Evolutionary conservation across 192 early-diverging fungal genomes (phyloP).

Genomic region (Coemansia sp.): DNA sequence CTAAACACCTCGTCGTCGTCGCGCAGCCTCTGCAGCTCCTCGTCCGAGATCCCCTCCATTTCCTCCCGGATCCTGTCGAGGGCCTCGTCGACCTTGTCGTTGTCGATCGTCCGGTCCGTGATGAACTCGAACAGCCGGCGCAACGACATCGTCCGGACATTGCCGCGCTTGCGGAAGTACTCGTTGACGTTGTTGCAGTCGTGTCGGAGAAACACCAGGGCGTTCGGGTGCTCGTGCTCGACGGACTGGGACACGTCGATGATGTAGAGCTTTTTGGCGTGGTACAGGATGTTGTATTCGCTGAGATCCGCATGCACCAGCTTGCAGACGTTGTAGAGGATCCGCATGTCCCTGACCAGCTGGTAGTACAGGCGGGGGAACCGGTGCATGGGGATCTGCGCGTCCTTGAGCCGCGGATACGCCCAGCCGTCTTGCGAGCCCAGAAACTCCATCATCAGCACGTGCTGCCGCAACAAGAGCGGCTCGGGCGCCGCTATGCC

Average conservation of each 20-base stretch:
- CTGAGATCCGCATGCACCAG: conserved; percentile 97
- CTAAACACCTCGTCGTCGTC: conserved; percentile 90
- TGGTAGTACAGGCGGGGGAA: conserved; percentile 80
- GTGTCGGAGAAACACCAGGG: conserved; percentile 93
- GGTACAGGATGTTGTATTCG: conserved; percentile 96
- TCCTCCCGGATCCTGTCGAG: conserved; percentile 62
- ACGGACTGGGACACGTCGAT: conserved; percentile 99
- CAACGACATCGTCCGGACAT: conserved; percentile 69
- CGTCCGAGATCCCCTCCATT: conserved; percentile 40
- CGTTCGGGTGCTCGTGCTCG: conserved; percentile 97
- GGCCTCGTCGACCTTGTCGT: conserved; percentile 64
- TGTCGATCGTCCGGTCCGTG: conserved; percentile 59
- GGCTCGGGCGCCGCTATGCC: conserved; percentile 91
- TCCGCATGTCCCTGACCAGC: conserved; percentile 82
- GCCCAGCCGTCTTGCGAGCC: conserved; percentile 92
- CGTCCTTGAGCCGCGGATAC: conserved; percentile 93
- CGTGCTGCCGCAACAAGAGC: conserved; percentile 83
- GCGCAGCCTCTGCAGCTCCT: conserved; percentile 54
- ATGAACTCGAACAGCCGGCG: conserved; percentile 90
- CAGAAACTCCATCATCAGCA: conserved; percentile 92
- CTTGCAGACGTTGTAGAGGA: conserved; percentile 86
- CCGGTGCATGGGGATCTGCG: conserved; percentile 67
- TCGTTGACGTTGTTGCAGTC: conserved; percentile 92
- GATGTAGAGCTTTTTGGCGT: conserved; percentile 77
- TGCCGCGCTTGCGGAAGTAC: conserved; percentile 79